These are phyloP conservation scores for Paecilomyces sp. DNA, from an alignment of 2,329 filamentous ascomycete species.

Conservation along the genomic window DNA sequence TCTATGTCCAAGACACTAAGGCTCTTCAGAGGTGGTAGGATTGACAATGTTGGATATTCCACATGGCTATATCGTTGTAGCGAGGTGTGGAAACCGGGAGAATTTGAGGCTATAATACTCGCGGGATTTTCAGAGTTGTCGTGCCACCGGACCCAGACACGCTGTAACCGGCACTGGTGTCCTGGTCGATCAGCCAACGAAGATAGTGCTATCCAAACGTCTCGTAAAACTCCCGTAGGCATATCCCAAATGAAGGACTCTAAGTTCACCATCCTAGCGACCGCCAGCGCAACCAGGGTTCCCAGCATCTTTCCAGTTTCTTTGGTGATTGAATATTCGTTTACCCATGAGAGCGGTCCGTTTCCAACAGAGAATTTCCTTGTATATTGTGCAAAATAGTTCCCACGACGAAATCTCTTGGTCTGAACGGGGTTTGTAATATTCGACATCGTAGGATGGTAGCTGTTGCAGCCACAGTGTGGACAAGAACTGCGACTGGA, in stretches of 20 bases:
- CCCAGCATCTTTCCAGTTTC: conserved; percentile 86
- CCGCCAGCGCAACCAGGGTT: conserved; percentile 68
- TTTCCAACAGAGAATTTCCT: conserved; percentile 82
- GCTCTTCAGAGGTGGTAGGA: conserved; percentile 66
- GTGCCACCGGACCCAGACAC: conserved; percentile 77
- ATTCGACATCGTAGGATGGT: conserved; percentile 9
- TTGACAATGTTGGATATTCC: conserved; percentile 73
- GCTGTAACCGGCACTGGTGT: conserved; percentile 60
- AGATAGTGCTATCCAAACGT: conserved; percentile 72
- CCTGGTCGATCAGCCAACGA: conserved; percentile 59
- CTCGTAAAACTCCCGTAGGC: conserved; percentile 74
- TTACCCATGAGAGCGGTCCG: conserved; percentile 68
- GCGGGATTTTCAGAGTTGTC: conserved; percentile 54
- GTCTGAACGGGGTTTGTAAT: background rate
- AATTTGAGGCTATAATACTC: conserved; percentile 4
- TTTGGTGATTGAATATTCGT: conserved; percentile 74
- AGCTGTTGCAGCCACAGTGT: conserved; percentile 22
- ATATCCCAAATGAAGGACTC: conserved; percentile 85
- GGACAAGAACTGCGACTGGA: conserved; percentile 13
- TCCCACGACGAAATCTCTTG: conserved; percentile 47
- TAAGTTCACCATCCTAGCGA: conserved; percentile 74
- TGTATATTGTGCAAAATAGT: conserved; percentile 71
- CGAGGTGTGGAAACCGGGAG: conserved; percentile 27
- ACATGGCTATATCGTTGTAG: conserved; percentile 52
- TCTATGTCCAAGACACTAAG: conserved; percentile 75